Evolutionary conservation across 2,329 filamentous ascomycete genomes (phyloP).

Genomic region (Lachnellula cervina): DNA sequence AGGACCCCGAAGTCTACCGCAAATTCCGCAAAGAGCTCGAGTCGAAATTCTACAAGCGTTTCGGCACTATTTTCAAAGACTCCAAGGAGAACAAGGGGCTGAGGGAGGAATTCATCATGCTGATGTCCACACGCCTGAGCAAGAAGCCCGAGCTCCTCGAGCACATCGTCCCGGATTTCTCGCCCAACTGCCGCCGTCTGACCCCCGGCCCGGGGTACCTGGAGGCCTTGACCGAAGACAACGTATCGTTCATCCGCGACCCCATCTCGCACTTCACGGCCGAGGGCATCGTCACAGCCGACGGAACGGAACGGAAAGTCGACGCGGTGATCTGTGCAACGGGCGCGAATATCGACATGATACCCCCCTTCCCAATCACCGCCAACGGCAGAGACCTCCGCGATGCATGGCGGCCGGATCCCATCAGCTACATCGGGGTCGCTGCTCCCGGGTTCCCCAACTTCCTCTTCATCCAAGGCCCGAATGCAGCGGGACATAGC

Average conservation of each 20-base stretch:
- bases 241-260: constrained; percentile 56
- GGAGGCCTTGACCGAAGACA: constrained; percentile 56
- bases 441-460: constrained; percentile 64
- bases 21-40: constrained; percentile 53
- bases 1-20: constrained; percentile 54
- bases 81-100: constrained; percentile 34
- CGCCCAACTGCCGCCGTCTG: constrained; percentile 39
- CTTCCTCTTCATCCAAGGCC: constrained; percentile 59
- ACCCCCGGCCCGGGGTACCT: constrained; percentile 55
- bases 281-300: constrained; percentile 54
- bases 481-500: constrained; percentile 53
- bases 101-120: constrained; percentile 31
- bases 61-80: constrained; percentile 47
- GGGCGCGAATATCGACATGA: constrained; percentile 56
- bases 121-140: constrained; percentile 39
- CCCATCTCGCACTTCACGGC: constrained; percentile 54
- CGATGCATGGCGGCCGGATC: constrained; percentile 52
- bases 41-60: constrained; percentile 57
- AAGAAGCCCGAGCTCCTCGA: constrained; percentile 35
- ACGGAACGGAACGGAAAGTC: constrained; percentile 52
- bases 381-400: constrained; percentile 50
- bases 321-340: constrained; percentile 66
- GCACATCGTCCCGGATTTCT: constrained; percentile 37
- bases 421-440: constrained; percentile 62
- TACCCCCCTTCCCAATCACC: constrained; percentile 56